Evolutionary conservation across 306 rosid species (phyloP), one percentile per base, ranked within the genome.

Genomic region (Rosa rugosa): DNA sequence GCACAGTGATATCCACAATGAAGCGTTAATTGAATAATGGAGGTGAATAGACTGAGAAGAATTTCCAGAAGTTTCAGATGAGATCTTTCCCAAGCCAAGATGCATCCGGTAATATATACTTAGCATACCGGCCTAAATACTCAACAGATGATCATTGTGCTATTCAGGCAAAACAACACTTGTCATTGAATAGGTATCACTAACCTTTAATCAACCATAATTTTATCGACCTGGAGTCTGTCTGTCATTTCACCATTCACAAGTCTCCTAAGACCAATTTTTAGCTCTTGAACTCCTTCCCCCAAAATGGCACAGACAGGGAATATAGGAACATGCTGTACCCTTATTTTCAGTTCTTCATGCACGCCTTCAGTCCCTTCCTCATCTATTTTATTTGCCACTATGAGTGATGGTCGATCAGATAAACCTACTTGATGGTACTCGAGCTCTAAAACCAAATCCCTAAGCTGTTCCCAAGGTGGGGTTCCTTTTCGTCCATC

Each of bases 321-420:
- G 88, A 85, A 93, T 11, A 95, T 85, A 50, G 90, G 90, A 79
- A 89, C 94, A 63, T 88, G 89, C 14, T 86, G 80, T 59, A 91
- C 91, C 86, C 97, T 83, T 31, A 83, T 88, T 90, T 87, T 85
- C 73, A 95, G 83, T 82, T 91, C 97, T 71, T 84, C 83, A 44
- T 80, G 93, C 63, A 91, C 94, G 76, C 71, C 78, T 36, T 83
- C 90, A 14, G 97, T 86, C 70, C 99, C 99, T 25, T 91, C 90
- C 87, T 93, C 98, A 10, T 95, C 99, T 71, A 89, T 91, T 84
- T 95, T 95, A 82, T 95, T 95, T 75, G 97, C 98, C 71, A 95
- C 89, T 54, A 95, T 85, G 80, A 95, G 82, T 36, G 93, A 91
- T 17, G 96, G 96, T 0, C 93, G 83, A 69, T 82, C 84, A 41